Base-by-base conservation (phyloP, 495 filamentous ascomycete genomes). In the Cetradonia linearis region DNA sequence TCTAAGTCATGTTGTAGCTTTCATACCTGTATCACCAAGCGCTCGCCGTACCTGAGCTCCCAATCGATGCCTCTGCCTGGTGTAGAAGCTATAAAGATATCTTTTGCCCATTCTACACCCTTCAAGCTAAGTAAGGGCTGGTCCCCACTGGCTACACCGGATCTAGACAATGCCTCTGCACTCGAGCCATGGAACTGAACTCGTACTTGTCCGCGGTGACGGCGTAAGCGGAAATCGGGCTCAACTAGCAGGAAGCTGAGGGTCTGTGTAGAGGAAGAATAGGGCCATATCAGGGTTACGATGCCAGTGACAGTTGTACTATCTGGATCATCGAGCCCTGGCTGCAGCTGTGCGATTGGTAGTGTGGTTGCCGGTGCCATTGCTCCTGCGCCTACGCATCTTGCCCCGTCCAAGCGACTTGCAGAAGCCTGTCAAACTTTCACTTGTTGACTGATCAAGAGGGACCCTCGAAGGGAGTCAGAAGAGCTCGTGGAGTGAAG, bases 251-350 rank as follows among this genome's bases (percentile, higher is more conserved):
- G 79, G 34, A 98, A 80, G 54, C 89, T 83, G 63, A 88, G 73
- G 11, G 82, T 83, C 42, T 78, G 77, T 8, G 79, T 84, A 16
- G 87, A 85, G 7, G 84, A 84, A 37, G 87, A 95, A 71, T 87
- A 98, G 0, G 93, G 93, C 92, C 93, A 96, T 49, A 90, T 81
- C 20, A 98, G 82, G 6, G 87, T 88, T 37, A 96, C 83, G 2
- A 89, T 76, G 16, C 85, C 91, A 55, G 74, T 71, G 31, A 90
- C 74, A n/a, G 72, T 73, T 50, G 68, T 70, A 8, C 63, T 56
- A 11, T 70, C 64, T 6, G 63, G 46, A 40, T 74, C 25, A 20
- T 46, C 65, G 55, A 77, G 68, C 30, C 69, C 65, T n/a, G 89
- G 88, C 11, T 73, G 71, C 55, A 93, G 78, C 65, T 85, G 74